A percentile compares a stretch with the other conserved stretches of the same genome.
These are phyloP conservation scores for Stenogyne calaminthoides DNA, from an alignment of 305 asterid species.

Conservation along the genomic window DNA sequence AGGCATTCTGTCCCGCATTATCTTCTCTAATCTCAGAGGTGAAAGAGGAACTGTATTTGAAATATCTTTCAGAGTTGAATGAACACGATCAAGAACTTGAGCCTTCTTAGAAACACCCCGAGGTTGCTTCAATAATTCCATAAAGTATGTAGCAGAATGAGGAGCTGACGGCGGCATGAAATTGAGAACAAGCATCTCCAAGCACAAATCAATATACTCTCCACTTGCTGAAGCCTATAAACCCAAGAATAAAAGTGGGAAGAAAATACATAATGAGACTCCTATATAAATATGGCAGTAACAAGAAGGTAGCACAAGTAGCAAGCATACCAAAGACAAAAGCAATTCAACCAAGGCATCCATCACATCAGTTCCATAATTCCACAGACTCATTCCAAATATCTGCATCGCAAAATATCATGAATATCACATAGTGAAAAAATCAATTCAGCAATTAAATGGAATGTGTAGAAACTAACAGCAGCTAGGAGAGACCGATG, in stretches of 20 bases:
- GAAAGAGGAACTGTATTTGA: conserved; percentile 76
- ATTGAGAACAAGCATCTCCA: conserved; percentile 83
- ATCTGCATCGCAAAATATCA: conserved; percentile 49
- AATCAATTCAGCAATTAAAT: neutral
- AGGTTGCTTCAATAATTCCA: conserved; percentile 58
- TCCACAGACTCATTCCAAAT: conserved; percentile 78
- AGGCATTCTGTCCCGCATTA: conserved; percentile 72
- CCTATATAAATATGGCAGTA: conserved; percentile 6
- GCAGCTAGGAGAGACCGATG: conserved; percentile 69
- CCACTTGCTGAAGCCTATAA: conserved; percentile 85
- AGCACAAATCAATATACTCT: conserved; percentile 69
- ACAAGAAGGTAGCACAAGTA: conserved; percentile 13
- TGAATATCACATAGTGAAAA: conserved; percentile 12
- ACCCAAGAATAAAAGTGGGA: neutral
- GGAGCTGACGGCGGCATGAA: conserved; percentile 62
- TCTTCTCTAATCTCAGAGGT: conserved; percentile 69
- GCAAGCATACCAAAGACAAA: conserved; percentile 63
- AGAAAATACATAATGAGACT: conserved; percentile 1
- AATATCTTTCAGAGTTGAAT: conserved; percentile 66
- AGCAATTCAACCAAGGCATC: conserved; percentile 77
- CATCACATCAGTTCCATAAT: conserved; percentile 77
- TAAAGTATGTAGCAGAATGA: conserved; percentile 38
- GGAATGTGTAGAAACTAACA: conserved; percentile 49
- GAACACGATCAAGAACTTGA: conserved; percentile 80
- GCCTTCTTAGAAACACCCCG: conserved; percentile 61